These are phyloP conservation scores for Conticribra guillardii DNA, from an alignment of 108 stramenopile species.

Conservation along the genomic window DNA sequence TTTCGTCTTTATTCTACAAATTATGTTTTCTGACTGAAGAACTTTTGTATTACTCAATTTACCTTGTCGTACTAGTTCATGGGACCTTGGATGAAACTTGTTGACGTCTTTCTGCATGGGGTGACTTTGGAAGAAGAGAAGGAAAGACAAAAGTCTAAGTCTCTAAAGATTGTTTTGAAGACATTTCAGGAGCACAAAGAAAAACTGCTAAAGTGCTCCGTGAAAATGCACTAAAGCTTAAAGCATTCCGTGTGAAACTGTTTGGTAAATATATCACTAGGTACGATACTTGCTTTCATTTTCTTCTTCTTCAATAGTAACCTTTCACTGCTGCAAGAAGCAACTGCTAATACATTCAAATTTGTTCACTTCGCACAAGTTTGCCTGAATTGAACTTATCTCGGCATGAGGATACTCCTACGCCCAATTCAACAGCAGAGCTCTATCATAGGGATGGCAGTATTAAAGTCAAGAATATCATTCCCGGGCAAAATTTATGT, in stretches of 20 bases:
- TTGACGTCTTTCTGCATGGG: conserved; percentile 54
- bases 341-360: background rate
- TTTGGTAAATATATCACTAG: conserved; percentile 64
- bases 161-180: conserved; percentile 6
- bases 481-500: conserved; percentile 32
- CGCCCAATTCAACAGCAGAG: conserved; percentile 51
- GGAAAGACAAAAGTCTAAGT: conserved; percentile 23
- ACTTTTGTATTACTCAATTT: no score
- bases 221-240: conserved; percentile 74
- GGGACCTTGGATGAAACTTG: conserved; percentile 76
- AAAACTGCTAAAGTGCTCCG: conserved; percentile 54
- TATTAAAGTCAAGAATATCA: conserved; percentile 13
- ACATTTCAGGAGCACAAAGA: conserved; percentile 28
- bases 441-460: conserved; percentile 15
- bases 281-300: background rate
- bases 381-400: conserved; percentile 51
- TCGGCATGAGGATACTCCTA: conserved; percentile 53
- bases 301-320: background rate
- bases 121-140: conserved; percentile 34
- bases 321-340: background rate
- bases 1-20: no score
- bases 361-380: background rate
- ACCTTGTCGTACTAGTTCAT: no score
- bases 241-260: conserved; percentile 61
- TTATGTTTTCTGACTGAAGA: no score